Evolutionary conservation across 768 basidiomycete species (phyloP), one percentile per base, ranked within the genome.

Genomic region (Termitomyces sp.): DNA sequence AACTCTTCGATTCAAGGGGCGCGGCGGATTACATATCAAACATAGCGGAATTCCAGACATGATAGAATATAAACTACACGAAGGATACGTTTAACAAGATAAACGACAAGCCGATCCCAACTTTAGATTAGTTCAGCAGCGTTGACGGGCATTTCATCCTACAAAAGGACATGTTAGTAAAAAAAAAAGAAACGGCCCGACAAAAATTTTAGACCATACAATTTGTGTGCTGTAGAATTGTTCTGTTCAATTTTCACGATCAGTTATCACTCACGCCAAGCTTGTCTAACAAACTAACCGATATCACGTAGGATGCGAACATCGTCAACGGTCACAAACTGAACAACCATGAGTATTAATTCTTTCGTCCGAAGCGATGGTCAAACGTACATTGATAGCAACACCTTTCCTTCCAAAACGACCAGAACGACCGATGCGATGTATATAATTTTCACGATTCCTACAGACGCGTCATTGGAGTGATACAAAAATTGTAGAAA

Each of bases 101-200:
- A 58, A 55, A 55, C 43, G 34, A 57, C 50, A 40, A 34, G 35
- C 9, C 25, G n/a, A 25, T 19, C 42, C 16, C 34, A 11, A 35
- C 25, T 49, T 80, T 81, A 97, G 67, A 98, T 96, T 59, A 97
- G 85, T 72, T 98, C 95, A 45, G 95, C 95, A 57, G 96, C 95
- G 71, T 98, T 97, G 59, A 97, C 90, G 6, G 92, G 95, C 95
- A 98, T 98, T 80, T 98, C 96, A 67, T 97, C 94, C 89, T 97
- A 58, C 52, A 63, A 61, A 37, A 57, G 52, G 54, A 49, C 35
- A 6, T 34, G 53, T 70, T 60, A 74, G 64, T 60, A 56, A 30
- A 19, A 19, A 30, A 19, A 19, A 49, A 46, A 17, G 16, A 28
- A 48, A 46, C 48, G 30, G 55, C 53, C 57, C 56, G 53, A 45